phyloP scores from a whole-genome alignment of 345 rosid genomes.

The Eucalyptus dawsonii region DNA sequence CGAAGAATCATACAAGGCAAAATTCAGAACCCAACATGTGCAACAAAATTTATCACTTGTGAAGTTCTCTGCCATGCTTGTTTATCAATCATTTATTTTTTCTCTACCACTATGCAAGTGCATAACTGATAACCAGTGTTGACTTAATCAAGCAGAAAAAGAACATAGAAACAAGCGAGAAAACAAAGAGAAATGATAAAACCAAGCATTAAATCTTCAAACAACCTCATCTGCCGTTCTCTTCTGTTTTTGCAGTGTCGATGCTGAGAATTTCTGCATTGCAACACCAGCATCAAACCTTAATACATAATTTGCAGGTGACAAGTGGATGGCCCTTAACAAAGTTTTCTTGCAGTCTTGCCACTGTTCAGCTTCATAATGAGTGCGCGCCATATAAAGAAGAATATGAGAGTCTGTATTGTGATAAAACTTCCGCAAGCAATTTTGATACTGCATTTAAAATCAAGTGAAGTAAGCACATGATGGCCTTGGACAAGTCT shows the following conservation, averaged over 20 bases:
- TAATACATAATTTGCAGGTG: slow-evolving; percentile 88
- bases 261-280: slow-evolving; percentile 96
- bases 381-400: slow-evolving; percentile 90
- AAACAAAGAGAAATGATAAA: not conserved
- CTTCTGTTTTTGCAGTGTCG: slow-evolving; percentile 84
- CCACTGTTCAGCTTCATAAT: slow-evolving; percentile 99
- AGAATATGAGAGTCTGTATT: slow-evolving; percentile 88
- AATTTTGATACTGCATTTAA: slow-evolving; percentile 84
- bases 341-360: slow-evolving; percentile 98
- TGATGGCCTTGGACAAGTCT: not conserved
- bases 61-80: not conserved
- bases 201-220: not conserved
- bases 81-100: not conserved
- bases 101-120: not conserved
- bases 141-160: not conserved
- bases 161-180: not conserved
- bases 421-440: slow-evolving; percentile 83
- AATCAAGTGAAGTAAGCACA: not conserved
- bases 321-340: slow-evolving; percentile 82
- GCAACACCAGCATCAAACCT: slow-evolving; percentile 98
- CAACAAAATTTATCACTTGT: not conserved
- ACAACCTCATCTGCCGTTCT: slow-evolving; percentile 90
- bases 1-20: not conserved
- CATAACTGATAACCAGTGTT: not conserved
- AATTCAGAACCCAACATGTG: not conserved